Evolutionary conservation across 768 basidiomycete species (phyloP).

Genomic region (Paxillus rubicundulus): DNA sequence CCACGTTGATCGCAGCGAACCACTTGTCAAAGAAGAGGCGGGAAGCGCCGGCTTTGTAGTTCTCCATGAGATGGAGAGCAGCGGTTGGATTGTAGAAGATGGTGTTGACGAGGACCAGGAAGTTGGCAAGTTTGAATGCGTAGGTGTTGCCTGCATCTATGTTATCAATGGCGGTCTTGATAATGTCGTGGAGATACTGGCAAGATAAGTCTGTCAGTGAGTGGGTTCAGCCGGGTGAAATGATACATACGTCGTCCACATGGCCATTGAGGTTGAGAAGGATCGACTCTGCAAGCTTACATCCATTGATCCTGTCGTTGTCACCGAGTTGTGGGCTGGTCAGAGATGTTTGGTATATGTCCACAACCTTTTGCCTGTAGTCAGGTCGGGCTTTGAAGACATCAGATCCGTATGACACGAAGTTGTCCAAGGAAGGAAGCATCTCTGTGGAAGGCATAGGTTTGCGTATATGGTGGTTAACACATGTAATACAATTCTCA

Average conservation of each 20-base stretch:
- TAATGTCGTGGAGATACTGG: conserved; percentile 64
- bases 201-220: background rate
- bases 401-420: conserved; percentile 79
- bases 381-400: conserved; percentile 68
- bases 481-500: conserved; percentile 23
- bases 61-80: conserved; percentile 73
- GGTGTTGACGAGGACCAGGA: conserved; percentile 80
- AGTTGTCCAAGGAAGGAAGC: conserved; percentile 86
- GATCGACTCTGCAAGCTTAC: conserved; percentile 80
- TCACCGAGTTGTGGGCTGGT: conserved; percentile 73
- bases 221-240: background rate
- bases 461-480: background rate
- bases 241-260: conserved; percentile 66
- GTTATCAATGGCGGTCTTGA: conserved; percentile 57
- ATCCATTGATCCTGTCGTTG: conserved; percentile 79
- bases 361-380: conserved; percentile 77
- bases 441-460: conserved; percentile 54
- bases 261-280: conserved; percentile 76
- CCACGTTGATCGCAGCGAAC: conserved; percentile 69
- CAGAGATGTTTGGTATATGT: conserved; percentile 79
- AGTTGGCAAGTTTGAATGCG: conserved; percentile 68
- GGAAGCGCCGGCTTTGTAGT: conserved; percentile 52
- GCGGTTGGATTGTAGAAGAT: conserved; percentile 82
- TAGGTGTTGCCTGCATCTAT: conserved; percentile 62
- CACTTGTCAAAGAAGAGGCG: conserved; percentile 82